phyloP scores from a whole-genome alignment of 225 moss, liverwort and hornwort genomes.

The Asterella californica region DNA sequence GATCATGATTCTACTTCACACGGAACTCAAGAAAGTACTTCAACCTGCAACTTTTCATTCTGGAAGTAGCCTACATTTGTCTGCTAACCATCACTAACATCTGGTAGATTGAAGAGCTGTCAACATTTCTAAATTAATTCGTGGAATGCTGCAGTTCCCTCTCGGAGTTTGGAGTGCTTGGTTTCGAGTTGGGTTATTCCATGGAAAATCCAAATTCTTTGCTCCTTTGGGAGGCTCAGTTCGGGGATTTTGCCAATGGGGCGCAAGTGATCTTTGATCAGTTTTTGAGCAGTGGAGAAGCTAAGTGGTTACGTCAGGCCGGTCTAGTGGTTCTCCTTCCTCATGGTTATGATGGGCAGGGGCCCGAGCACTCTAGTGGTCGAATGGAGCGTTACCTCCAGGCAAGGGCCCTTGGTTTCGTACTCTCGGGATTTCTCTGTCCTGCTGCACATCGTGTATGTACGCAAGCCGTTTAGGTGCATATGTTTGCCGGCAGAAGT shows the following conservation, averaged over 20 bases:
- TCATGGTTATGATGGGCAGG: conserved; percentile 95
- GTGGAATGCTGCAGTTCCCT: conserved; percentile 53
- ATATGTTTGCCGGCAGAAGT: background rate
- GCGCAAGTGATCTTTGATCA: conserved; percentile 88
- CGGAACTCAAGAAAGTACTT: background rate
- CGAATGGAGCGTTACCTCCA: conserved; percentile 82
- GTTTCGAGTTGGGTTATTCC: conserved; percentile 90
- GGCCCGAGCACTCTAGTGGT: conserved; percentile 93
- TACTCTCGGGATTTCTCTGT: too few relatives aligned
- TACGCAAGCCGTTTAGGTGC: too few relatives aligned
- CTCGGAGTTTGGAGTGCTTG: conserved; percentile 88
- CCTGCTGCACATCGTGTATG: too few relatives aligned
- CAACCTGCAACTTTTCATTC: background rate
- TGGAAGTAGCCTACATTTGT: background rate
- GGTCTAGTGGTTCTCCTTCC: conserved; percentile 80
- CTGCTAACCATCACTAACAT: background rate
- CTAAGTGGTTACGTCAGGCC: conserved; percentile 84
- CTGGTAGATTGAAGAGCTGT: background rate
- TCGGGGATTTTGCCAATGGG: conserved; percentile 86
- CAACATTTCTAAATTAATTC: background rate
- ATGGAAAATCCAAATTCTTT: conserved; percentile 96
- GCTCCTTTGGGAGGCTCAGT: conserved; percentile 90
- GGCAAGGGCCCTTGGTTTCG: conserved; percentile 34
- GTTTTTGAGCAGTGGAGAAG: conserved; percentile 84
- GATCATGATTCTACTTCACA: background rate